Conservation (phyloP, 164 flowering plant genomes). For the Sextonia rubra region DNA sequence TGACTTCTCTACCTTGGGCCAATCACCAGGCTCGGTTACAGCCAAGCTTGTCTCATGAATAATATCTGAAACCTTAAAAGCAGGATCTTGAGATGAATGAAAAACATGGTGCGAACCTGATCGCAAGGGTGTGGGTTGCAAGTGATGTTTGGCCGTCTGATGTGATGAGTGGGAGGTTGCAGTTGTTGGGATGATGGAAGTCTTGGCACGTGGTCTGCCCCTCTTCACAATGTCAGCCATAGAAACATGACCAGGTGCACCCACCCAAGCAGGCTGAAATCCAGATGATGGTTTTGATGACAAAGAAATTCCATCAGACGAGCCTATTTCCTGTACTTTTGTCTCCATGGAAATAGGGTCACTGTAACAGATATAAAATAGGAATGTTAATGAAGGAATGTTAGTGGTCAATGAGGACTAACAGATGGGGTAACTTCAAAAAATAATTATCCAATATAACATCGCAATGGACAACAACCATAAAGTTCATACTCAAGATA, state of each 20-base stretch:
- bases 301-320: conserved; percentile 35
- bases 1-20: conserved; percentile 66
- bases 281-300: conserved; percentile 56
- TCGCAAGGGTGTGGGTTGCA: background rate
- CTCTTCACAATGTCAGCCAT: conserved; percentile 99
- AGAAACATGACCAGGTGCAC: conserved; percentile 78
- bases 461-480: background rate
- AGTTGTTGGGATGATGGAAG: conserved; percentile 26
- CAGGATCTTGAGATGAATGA: background rate
- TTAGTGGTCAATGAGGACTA: too few species aligned
- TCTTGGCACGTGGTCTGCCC: conserved; percentile 75
- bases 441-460: background rate
- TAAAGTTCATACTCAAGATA: background rate
- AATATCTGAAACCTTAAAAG: background rate
- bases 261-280: conserved; percentile 68
- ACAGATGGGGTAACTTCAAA: background rate
- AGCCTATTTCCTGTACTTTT: conserved; percentile 25
- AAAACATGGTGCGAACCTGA: background rate
- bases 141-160: background rate
- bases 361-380: conserved; percentile 38
- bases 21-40: conserved; percentile 50
- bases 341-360: conserved; percentile 37
- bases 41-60: background rate
- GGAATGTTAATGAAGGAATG: background rate
- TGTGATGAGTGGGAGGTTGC: conserved; percentile 26